Conservation (phyloP, 2,329 filamentous ascomycete species). For the Aspergillus sp. region DNA sequence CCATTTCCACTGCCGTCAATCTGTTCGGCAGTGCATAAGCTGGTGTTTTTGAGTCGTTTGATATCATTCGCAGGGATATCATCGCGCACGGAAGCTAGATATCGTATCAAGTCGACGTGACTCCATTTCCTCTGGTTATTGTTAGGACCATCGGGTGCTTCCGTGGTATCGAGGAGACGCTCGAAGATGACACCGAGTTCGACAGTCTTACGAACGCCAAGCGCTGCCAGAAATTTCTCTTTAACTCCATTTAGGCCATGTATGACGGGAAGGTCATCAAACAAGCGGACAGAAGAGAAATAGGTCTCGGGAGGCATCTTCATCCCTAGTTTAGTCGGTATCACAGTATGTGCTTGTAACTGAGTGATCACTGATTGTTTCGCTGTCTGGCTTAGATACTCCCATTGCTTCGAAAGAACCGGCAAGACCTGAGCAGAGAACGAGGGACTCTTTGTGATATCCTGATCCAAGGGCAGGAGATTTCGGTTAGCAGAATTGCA, state of each 20-base stretch:
- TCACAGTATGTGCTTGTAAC: slow-evolving; percentile 69
- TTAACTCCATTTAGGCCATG: slow-evolving; percentile 76
- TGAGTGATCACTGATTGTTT: slow-evolving; percentile 67
- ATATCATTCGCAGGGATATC: slow-evolving; percentile 87
- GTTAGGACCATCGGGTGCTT: slow-evolving; percentile 49
- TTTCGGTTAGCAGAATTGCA: slow-evolving; percentile 62
- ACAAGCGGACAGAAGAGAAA: slow-evolving; percentile 89
- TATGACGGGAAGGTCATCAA: slow-evolving; percentile 87
- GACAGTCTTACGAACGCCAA: slow-evolving; percentile 93
- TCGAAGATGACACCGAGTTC: slow-evolving; percentile 93
- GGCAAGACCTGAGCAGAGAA: slow-evolving; percentile 78
- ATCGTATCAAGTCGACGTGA: slow-evolving; percentile 91
- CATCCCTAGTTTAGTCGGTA: slow-evolving; percentile 93
- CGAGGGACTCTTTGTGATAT: slow-evolving; percentile 68
- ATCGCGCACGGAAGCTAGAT: slow-evolving; percentile 82
- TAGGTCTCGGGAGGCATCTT: slow-evolving; percentile 81
- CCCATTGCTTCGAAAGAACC: slow-evolving; percentile 87
- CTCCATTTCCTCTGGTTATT: slow-evolving; percentile 69
- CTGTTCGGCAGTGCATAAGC: slow-evolving; percentile 76
- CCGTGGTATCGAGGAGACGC: slow-evolving; percentile 67
- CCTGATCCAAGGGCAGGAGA: slow-evolving; percentile 60
- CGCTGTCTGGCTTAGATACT: slow-evolving; percentile 67
- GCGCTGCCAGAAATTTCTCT: slow-evolving; percentile 78
- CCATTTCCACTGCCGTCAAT: slow-evolving; percentile 43
- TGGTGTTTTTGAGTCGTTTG: slow-evolving; percentile 72